Base-by-base conservation (phyloP, 805 yeast species). In the Teunomyces stri region DNA sequence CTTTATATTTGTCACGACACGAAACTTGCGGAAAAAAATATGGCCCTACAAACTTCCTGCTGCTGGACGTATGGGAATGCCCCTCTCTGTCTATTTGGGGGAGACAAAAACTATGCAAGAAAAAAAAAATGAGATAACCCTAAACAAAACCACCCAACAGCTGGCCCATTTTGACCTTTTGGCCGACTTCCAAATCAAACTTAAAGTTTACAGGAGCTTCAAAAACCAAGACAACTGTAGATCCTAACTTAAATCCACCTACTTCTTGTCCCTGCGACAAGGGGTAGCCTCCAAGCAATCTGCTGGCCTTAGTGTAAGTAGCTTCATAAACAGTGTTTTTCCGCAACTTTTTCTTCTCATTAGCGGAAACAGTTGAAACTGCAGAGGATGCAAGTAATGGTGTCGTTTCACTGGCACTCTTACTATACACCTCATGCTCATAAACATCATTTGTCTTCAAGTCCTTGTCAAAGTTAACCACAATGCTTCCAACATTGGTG, bases 181-280 rank as follows among this genome's bases (percentile, higher is more conserved):
- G 84, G n/a, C 95, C 95, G 12, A 78, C 76, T 41, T 77, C 71
- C 39, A 90, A 76, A 31, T 78, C 70, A 60, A 90, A 94, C 58
- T 80, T 68, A 65, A 92, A 94, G 51, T 76, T 72, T 48, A 76
- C 78, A 21, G 99, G 99, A 1, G 97, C 99, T 69, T 94, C 99
- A 68, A 94, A 94, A 18, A 92, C 95, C 53, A 94, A 74, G 13
- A 94, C 99, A n/a, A 94, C 94, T 0, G 99, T 94, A 25, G 96
- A 86, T 0, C 99, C 99, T 45, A 94, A 75, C 72, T 87, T 87
- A 70, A 94, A 94, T 0, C 99, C 99, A 36, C 99, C 99, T 78
- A 94, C 87, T 67, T 94, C 96, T 59, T 89, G 87, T 35, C 99
- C 99, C 68, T 88, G 89, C 16, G 80, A 72, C 43, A 94, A 76